Evolutionary conservation across 345 rosid species (phyloP).

Genomic region (Angophora floribunda): DNA sequence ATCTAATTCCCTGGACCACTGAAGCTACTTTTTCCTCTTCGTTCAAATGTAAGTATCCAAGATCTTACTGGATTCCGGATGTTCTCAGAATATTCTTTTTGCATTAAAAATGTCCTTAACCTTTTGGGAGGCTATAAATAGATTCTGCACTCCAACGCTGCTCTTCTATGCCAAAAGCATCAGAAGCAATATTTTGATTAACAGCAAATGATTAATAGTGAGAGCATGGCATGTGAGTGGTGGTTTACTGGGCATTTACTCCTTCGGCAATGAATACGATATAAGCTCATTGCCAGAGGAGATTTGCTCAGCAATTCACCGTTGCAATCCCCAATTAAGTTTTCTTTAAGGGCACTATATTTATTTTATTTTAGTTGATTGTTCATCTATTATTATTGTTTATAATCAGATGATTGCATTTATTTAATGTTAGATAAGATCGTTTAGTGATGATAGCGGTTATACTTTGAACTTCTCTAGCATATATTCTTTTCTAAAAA

Average conservation of each 20-base stretch:
- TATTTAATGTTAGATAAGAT: not conserved
- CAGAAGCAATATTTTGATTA: not conserved
- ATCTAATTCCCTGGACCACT: not conserved
- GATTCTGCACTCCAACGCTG: not conserved
- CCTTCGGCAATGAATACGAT: conserved; percentile 10
- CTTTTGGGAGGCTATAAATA: not conserved
- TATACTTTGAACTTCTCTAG: not conserved
- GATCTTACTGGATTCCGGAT: not conserved
- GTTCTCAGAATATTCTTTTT: not conserved
- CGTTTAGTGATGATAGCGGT: not conserved
- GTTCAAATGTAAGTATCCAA: not conserved
- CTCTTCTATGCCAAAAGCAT: not conserved
- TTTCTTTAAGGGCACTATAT: not conserved
- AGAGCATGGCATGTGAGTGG: not conserved
- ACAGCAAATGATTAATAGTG: not conserved
- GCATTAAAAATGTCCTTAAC: not conserved
- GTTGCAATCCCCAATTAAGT: not conserved
- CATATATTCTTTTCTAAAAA: not conserved
- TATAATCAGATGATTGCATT: not conserved
- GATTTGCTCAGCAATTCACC: conserved; percentile 39
- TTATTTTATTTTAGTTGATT: not conserved
- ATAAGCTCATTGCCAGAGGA: conserved; percentile 33
- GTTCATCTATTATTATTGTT: not conserved
- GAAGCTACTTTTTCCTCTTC: not conserved
- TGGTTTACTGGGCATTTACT: conserved; percentile 22